phyloP scores from a whole-genome alignment of 306 rosid species.

The Quercus mongolica region DNA sequence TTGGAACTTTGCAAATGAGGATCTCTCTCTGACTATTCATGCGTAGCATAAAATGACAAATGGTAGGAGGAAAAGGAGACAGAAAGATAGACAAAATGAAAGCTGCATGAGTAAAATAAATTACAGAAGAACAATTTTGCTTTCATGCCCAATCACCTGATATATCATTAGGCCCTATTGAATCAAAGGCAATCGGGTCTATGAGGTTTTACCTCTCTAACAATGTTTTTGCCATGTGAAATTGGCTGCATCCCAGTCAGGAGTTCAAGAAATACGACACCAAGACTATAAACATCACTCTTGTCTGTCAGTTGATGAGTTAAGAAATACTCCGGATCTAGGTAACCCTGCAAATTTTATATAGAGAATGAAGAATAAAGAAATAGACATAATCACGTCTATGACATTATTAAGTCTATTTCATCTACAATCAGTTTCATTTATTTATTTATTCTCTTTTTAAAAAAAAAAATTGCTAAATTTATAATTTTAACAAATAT shows the following conservation, averaged over 20 bases:
- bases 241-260: slow-evolving; percentile 90
- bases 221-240: slow-evolving; percentile 89
- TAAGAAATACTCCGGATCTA: slow-evolving; percentile 5
- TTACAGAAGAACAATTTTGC: not conserved
- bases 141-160: not conserved
- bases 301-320: not conserved
- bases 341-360: slow-evolving; percentile 21
- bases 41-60: not conserved
- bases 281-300: slow-evolving; percentile 1
- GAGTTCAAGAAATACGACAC: slow-evolving; percentile 84
- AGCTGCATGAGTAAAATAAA: not conserved
- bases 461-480: not conserved
- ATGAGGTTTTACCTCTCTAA: slow-evolving; percentile 72
- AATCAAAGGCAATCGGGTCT: not conserved
- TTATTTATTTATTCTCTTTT: not conserved
- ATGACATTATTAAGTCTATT: not conserved
- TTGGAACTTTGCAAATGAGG: not conserved
- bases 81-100: not conserved
- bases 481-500: not conserved
- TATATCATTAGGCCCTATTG: not conserved
- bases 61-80: not conserved
- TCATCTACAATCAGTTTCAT: not conserved
- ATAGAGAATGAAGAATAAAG: not conserved
- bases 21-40: not conserved
- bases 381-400: not conserved